Evolutionary conservation across 208 protist species (phyloP), one percentile per base, ranked within the genome.

Genomic region (Trypanosoma platydactyli): DNA sequence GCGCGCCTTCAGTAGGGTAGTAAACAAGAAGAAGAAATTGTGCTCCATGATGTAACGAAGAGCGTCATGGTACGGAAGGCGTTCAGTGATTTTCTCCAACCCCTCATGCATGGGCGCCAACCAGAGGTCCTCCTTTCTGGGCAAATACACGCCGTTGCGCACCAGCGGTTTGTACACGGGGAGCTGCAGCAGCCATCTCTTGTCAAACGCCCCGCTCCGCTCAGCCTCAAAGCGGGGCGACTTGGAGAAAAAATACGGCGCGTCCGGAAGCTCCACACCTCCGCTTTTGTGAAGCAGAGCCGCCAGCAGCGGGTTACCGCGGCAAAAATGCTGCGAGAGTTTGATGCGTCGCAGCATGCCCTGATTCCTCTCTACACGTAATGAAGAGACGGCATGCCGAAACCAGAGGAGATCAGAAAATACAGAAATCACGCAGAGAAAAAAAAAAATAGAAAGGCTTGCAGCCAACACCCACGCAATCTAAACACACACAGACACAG

Each of bases 11-110:
- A 92, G 64, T 12, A 92, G 45, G 20, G 77, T 68, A 0, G 76
- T 42, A 33, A 93, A 84, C n/a, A 92, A 66, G 61, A 91, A 86
- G 27, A 81, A 81, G 62, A 79, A 84, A 75, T 83, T 80, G 59
- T 94, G 83, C 68, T 91, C 81, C 77, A 84, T 86, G 60, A 94
- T 84, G 46, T 80, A 71, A 13, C 81, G 72, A 44, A 93, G 73
- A 24, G 67, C 77, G 24, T 88, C 83, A 54, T 90, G 78, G 68
- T 93, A 95, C 1, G 83, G 77, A 50, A 76, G 68, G 16, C 73
- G 76, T 25, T 74, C 76, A 15, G 64, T 64, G 6, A 93, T 27
- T 55, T 73, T 66, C 18, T 76, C 73, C 44, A 95, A 60, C 6
- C 80, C 86, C 63, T 91, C 72, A 66, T 92, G 83, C 13, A 79